Base-by-base conservation (phyloP, 345 rosid genomes). In the Gossypium longicalyx region DNA sequence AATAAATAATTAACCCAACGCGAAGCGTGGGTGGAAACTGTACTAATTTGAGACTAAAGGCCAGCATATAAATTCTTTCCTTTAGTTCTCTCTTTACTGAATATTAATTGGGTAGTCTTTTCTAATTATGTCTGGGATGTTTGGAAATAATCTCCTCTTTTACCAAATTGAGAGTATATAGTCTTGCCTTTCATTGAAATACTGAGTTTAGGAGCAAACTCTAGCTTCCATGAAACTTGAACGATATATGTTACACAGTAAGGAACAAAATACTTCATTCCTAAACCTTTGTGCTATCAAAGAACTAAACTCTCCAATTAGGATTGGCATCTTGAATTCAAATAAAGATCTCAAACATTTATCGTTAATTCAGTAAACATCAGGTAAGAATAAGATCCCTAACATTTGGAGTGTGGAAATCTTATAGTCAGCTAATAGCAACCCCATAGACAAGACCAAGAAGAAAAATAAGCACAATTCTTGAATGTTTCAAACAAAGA, bases 391-490 rank as follows among this genome's bases (percentile, higher is more conserved):
- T 47, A 67, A 22, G 29, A 66, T 45, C 38, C 52, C 54, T 19
- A 47, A 67, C 2, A 17, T 13, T 47, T 47, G 56, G 54, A 22
- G 19, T 1, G 19, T 47, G 41, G 20, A 47, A 67, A 67, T 67
- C 54, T 12, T 67, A 38, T 7, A 16, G 56, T 47, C 71, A 22
- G 19, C 34, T 22, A 67, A 47, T 67, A 67, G 20, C 34, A 25
- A 45, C 19, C 15, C 12, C 10, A 3, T 12, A 67, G 56, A 67
- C 54, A 67, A 47, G 38, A 47, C 22, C 27, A 67, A 66, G 34
- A 66, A 44, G 34, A 66, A 8, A 20, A 16, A 65, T 41, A n/a
- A 67, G 29, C 56, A 67, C 71, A 67, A 67, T 22, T 67, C 71
- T 64, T 67, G 11, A 47, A 47, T 29, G 19, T 7, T 67, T 67